phyloP scores from a whole-genome alignment of 192 early-diverging fungal species.

The Diversispora eburnea region DNA sequence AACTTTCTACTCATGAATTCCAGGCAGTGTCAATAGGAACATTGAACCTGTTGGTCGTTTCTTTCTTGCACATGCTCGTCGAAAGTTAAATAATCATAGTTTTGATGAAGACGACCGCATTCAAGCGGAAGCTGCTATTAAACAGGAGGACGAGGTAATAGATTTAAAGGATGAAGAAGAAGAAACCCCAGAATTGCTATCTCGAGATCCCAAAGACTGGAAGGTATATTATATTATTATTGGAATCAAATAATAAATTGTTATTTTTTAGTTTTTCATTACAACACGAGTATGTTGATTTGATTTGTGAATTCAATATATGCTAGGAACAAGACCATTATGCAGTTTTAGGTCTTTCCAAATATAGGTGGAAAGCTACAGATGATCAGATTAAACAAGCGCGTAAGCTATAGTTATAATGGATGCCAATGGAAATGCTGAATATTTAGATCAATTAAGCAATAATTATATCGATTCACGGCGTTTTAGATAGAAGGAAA shows the following conservation, averaged over 20 bases:
- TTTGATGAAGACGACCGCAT: conserved; percentile 59
- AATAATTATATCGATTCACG: no score
- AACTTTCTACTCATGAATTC: not conserved
- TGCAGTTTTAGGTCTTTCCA: conserved; percentile 88
- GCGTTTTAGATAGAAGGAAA: conserved; percentile 68
- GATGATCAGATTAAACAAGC: conserved; percentile 93
- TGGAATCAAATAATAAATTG: not conserved
- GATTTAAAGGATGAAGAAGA: conserved; percentile 48
- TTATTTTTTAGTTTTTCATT: not conserved
- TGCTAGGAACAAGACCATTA: conserved; percentile 87
- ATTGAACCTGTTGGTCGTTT: conserved; percentile 56
- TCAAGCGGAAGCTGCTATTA: conserved; percentile 44
- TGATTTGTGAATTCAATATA: not conserved
- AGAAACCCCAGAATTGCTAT: conserved; percentile 70
- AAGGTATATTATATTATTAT: conserved; percentile 51
- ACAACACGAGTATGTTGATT: not conserved
- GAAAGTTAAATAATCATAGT: conserved; percentile 56
- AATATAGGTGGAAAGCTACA: conserved; percentile 81
- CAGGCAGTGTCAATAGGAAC: not conserved
- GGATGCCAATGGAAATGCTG: not conserved
- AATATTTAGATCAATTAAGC: no score
- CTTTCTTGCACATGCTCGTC: conserved; percentile 58
- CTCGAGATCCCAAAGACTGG: conserved; percentile 90
- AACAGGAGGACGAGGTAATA: conserved; percentile 31
- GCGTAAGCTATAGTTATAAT: not conserved